These are phyloP conservation scores for Periglandula ipomoeae DNA, from an alignment of 2,329 filamentous ascomycete species.

Conservation along the genomic window DNA sequence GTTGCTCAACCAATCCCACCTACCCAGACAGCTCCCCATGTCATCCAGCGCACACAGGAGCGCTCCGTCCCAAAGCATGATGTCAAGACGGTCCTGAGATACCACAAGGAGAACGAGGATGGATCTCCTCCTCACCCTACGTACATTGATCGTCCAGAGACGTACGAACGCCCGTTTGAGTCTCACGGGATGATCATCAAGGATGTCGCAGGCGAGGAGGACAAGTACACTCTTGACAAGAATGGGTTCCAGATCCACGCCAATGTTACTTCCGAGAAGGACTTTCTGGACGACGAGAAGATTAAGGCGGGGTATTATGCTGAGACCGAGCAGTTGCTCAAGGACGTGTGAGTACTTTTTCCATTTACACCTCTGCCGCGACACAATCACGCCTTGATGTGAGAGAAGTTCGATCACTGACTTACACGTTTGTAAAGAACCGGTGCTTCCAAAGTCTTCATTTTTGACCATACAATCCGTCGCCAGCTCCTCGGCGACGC, in stretches of 20 bases:
- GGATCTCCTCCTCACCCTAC: conserved; percentile 28
- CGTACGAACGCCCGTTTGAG: conserved; percentile 20
- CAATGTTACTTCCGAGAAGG: conserved; percentile 23
- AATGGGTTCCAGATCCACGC: conserved; percentile 28
- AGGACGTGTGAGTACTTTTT: conserved; percentile 36
- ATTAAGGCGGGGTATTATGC: conserved; percentile 61
- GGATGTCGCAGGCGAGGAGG: conserved; percentile 27
- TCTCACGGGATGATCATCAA: conserved; percentile 21
- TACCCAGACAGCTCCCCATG: no score
- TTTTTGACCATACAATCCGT: conserved; percentile 54
- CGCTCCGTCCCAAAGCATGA: conserved; percentile 13
- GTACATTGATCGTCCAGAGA: conserved; percentile 25
- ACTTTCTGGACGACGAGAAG: conserved; percentile 44
- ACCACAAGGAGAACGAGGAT: conserved; percentile 31
- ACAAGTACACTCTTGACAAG: conserved; percentile 26
- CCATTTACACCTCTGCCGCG: no score
- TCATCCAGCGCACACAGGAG: no score
- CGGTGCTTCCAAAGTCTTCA: conserved; percentile 44
- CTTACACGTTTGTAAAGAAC: no score
- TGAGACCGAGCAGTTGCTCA: conserved; percentile 59
- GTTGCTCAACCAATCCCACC: no score
- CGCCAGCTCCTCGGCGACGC: conserved; percentile 28
- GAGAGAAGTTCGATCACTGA: no score
- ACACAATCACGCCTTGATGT: no score
- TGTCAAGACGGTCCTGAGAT: conserved; percentile 28